Base-by-base conservation (phyloP, 441 rosid genomes). In the Caryocar brasiliense region DNA sequence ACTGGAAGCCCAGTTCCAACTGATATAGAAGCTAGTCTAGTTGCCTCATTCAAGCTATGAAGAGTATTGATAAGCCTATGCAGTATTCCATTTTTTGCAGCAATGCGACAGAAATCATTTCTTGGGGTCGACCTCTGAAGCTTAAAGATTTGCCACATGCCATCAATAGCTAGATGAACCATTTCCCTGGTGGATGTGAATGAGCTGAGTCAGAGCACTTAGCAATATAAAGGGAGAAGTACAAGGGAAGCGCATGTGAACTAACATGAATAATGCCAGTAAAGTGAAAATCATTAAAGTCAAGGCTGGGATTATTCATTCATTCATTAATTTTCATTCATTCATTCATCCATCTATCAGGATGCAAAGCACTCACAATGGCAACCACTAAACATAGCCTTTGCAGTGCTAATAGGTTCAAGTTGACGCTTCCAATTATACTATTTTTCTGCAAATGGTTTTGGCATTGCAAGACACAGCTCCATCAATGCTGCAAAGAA, bases 61-160 rank as follows among this genome's bases (percentile, higher is more conserved):
- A 93, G 96, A 39, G 99, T 86, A 64, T 93, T 93, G 68, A 86
- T 80, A 41, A 89, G 83, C 79, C 97, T 76, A 41, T 66, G 73
- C 49, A 93, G 69, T 62, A 86, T 86, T 41, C 96, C 96, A 68
- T 84, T 81, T 65, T 86, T 93, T 21, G 99, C 95, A 65, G 97
- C 99, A 39, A 93, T 84, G 24, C 82, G 81, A 60, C 99, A 93
- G 53, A 93, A 93, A 70, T 86, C 97, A 33, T 93, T 93, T 71
- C 80, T 86, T 14, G 96, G 86, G 36, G 89, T 93, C 45, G 97
- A 86, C 52, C 85, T 72, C 64, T 79, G 95, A 68, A 93, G 99
- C 78, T 89, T 89, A 73, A 89, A 89, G 55, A 86, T 91, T 76
- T 86, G 97, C 99, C 99, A 93, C 89, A 86, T 86, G 73, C 96